phyloP scores from a whole-genome alignment of 73 alveolate genomes.

The Paramecium tetraurelia region DNA sequence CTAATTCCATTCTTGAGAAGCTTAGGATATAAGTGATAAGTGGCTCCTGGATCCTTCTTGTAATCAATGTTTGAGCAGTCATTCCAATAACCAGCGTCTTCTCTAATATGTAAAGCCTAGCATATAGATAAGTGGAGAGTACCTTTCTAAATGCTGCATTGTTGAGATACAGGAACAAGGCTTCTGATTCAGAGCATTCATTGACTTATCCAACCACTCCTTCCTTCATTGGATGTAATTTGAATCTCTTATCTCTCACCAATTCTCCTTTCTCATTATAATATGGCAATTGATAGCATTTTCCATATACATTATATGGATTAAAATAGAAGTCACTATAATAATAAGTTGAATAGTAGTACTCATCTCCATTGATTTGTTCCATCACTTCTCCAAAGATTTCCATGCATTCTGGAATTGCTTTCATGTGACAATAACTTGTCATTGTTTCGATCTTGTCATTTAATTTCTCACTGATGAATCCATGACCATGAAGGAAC shows the following conservation, averaged over 20 bases:
- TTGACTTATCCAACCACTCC: not conserved
- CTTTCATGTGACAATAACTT: not conserved
- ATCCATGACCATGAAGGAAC: not conserved
- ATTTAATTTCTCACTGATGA: not conserved
- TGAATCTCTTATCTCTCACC: not conserved
- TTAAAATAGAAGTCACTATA: not conserved
- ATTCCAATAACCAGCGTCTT: not conserved
- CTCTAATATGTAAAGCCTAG: slow-evolving; percentile 8
- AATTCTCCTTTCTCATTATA: not conserved
- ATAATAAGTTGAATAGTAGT: not conserved
- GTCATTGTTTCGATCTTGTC: not conserved
- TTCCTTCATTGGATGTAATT: not conserved
- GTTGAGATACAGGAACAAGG: not conserved
- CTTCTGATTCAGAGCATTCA: slow-evolving; percentile 24
- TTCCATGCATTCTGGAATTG: not conserved
- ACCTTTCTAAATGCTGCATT: not conserved
- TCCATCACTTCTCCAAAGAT: not conserved
- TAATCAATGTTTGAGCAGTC: not conserved
- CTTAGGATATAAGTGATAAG: slow-evolving; percentile 42
- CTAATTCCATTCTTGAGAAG: slow-evolving; percentile 58
- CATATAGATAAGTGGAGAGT: not conserved
- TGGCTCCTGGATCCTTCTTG: slow-evolving; percentile 46
- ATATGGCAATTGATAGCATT: slow-evolving; percentile 35
- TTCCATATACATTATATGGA: slow-evolving; percentile 46
- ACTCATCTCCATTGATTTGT: not conserved